These are phyloP conservation scores for Tubosaeta sp. DNA, from an alignment of 768 basidiomycete genomes.

Conservation along the genomic window DNA sequence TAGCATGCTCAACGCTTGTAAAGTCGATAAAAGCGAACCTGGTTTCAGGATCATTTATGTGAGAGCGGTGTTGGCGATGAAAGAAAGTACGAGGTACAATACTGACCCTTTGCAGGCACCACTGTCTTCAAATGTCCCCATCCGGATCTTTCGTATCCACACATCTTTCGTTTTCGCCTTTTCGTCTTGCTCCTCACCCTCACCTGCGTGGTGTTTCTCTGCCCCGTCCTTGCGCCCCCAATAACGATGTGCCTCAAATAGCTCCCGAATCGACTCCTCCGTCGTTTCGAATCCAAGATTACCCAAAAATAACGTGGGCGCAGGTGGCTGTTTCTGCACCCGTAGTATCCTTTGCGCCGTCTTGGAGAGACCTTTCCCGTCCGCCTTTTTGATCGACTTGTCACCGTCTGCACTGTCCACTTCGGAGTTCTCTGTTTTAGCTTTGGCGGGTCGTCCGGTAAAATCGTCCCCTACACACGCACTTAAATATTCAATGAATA, in stretches of 20 bases:
- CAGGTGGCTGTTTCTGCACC: slow-evolving; percentile 77
- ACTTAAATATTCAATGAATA: background rate
- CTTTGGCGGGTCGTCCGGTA: slow-evolving; percentile 55
- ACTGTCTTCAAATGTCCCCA: slow-evolving; percentile 96
- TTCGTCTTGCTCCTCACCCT: background rate
- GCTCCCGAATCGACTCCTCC: slow-evolving; percentile 63
- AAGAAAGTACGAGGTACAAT: slow-evolving; percentile 18
- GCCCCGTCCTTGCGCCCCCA: slow-evolving; percentile 30
- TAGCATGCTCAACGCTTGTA: slow-evolving; percentile 70
- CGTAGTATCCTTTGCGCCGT: slow-evolving; percentile 74
- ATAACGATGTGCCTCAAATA: slow-evolving; percentile 62
- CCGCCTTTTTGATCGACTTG: slow-evolving; percentile 15
- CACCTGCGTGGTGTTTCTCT: slow-evolving; percentile 16
- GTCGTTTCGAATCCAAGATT: slow-evolving; percentile 92
- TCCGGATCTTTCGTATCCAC: slow-evolving; percentile 78
- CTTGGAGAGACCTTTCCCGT: slow-evolving; percentile 44
- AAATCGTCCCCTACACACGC: slow-evolving; percentile 62
- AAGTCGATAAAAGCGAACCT: slow-evolving; percentile 98
- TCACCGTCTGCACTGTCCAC: slow-evolving; percentile 26
- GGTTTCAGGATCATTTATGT: background rate
- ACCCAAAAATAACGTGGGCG: slow-evolving; percentile 85
- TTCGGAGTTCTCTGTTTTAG: slow-evolving; percentile 32
- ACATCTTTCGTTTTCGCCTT: slow-evolving; percentile 27
- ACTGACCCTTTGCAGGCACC: slow-evolving; percentile 91
- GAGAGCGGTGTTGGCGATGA: background rate